Evolutionary conservation across 169 alveolate species (phyloP).

Genomic region (Fabrea salina): DNA sequence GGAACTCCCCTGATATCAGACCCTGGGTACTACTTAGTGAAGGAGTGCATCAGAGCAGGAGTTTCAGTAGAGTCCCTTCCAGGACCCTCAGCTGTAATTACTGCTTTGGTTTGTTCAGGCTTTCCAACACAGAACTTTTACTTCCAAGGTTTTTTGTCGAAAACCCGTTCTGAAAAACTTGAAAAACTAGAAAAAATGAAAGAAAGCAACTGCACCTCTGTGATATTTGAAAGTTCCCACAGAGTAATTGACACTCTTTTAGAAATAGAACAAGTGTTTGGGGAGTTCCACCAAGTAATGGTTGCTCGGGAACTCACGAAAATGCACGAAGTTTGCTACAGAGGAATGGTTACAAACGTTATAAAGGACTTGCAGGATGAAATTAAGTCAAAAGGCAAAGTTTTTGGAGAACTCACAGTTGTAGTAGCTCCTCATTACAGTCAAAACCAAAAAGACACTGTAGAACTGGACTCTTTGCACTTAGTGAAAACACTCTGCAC

Average conservation of each 20-base stretch:
- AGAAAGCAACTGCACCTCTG: slow-evolving; percentile 36
- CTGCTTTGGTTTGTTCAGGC: slow-evolving; percentile 66
- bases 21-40: slow-evolving; percentile 62
- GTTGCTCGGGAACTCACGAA: slow-evolving; percentile 68
- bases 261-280: slow-evolving; percentile 45
- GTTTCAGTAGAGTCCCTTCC: slow-evolving; percentile 63
- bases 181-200: slow-evolving; percentile 28
- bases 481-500: not conserved
- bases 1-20: slow-evolving; percentile 82
- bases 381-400: slow-evolving; percentile 31
- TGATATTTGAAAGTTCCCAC: slow-evolving; percentile 59
- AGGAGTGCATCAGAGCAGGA: slow-evolving; percentile 42
- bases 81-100: slow-evolving; percentile 64
- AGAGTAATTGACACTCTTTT: slow-evolving; percentile 45
- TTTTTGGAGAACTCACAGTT: slow-evolving; percentile 67
- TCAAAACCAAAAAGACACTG: not conserved
- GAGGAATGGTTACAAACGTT: slow-evolving; percentile 54
- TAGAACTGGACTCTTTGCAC: not conserved
- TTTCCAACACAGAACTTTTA: slow-evolving; percentile 62
- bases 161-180: slow-evolving; percentile 46
- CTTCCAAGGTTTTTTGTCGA: slow-evolving; percentile 64
- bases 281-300: slow-evolving; percentile 50
- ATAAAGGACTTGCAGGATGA: slow-evolving; percentile 40
- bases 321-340: slow-evolving; percentile 50
- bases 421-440: slow-evolving; percentile 51